Base-by-base conservation (phyloP, 2,329 filamentous ascomycete species). In the Pseudogymnoascus sp. region DNA sequence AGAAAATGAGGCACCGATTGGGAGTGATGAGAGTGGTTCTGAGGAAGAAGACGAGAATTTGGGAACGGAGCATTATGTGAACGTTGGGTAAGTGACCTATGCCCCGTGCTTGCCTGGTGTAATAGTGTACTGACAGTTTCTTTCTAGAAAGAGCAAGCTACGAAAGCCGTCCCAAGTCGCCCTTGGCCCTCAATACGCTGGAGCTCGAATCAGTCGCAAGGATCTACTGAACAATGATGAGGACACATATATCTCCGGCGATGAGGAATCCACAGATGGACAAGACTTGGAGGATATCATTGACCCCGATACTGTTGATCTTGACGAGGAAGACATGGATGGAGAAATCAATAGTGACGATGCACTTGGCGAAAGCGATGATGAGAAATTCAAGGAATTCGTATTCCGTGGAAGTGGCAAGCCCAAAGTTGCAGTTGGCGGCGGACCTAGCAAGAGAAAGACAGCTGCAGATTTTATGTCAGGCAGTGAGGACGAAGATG, bases 1-100 rank as follows among this genome's bases (percentile, higher is more conserved):
- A 65, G 72, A 71, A 68, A 70, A 73, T 64, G 62, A 53, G 50
- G 67, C 65, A 21, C 65, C 64, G 19, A 65, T 68, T 59, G 63
- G 62, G 11, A 72, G 68, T 59, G 68, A 71, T 29, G 69, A 68
- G 38, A 83, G 83, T 56, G 79, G 78, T 47, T 80, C 74, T 47
- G 74, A 75, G 13, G 82, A 79, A 61, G 84, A 81, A 4, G 77
- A 81, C 29, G 80, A 81, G 68, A 76, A 83, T 65, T 80, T 81
- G 10, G 91, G 89, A 19, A 89, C 93, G 33, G 93, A 96, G 70
- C 93, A 97, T 74, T 97, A 97, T 73, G 83, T 89, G 47, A 76
- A 82, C 61, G 90, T 96, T 33, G 89, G 87, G 81, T 88, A 78
- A 66, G 59, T 59, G 26, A 8, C 4, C 40, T 8, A 3, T 42